These are phyloP conservation scores for Collybiopsis confluens DNA, from an alignment of 768 basidiomycete genomes.

Conservation along the genomic window DNA sequence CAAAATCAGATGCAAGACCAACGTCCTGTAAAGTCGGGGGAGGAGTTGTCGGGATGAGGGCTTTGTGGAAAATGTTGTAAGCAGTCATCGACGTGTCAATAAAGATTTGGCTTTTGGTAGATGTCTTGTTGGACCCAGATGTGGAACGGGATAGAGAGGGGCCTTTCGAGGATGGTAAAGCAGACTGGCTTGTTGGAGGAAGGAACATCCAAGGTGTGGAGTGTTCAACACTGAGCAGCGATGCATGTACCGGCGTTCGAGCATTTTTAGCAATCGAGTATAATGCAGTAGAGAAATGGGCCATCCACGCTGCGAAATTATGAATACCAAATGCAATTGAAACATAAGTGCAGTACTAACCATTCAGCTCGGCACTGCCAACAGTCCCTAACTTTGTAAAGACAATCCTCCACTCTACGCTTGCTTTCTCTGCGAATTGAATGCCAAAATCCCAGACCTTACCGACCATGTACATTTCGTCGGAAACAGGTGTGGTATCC, in stretches of 20 bases:
- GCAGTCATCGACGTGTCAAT: slow-evolving; percentile 47
- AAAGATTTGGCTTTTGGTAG: slow-evolving; percentile 23
- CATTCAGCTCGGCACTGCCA: slow-evolving; percentile 54
- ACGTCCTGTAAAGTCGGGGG: slow-evolving; percentile 29
- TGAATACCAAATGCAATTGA: slow-evolving; percentile 4
- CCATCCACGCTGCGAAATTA: slow-evolving; percentile 58
- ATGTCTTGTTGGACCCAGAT: slow-evolving; percentile 17
- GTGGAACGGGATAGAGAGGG: slow-evolving; percentile 22
- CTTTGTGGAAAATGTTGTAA: slow-evolving; percentile 38
- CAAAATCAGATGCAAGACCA: slow-evolving; percentile 28
- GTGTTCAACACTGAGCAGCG: slow-evolving; percentile 55
- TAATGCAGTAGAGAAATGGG: slow-evolving; percentile 40
- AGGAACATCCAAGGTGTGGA: slow-evolving; percentile 59
- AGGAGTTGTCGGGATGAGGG: slow-evolving; percentile 36
- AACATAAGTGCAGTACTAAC: slow-evolving; percentile 35
- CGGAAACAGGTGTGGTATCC: slow-evolving; percentile 24
- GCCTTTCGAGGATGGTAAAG: slow-evolving; percentile 21
- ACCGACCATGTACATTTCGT: slow-evolving; percentile 47
- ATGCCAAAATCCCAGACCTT: slow-evolving; percentile 71
- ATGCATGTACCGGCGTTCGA: slow-evolving; percentile 47
- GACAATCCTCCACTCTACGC: slow-evolving; percentile 78
- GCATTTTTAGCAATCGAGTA: slow-evolving; percentile 3
- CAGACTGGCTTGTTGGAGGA: slow-evolving; percentile 17
- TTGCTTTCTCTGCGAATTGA: slow-evolving; percentile 57
- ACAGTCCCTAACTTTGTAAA: slow-evolving; percentile 67